phyloP scores from a whole-genome alignment of 176 grass and related monocot genomes.

The Otatea glauca region DNA sequence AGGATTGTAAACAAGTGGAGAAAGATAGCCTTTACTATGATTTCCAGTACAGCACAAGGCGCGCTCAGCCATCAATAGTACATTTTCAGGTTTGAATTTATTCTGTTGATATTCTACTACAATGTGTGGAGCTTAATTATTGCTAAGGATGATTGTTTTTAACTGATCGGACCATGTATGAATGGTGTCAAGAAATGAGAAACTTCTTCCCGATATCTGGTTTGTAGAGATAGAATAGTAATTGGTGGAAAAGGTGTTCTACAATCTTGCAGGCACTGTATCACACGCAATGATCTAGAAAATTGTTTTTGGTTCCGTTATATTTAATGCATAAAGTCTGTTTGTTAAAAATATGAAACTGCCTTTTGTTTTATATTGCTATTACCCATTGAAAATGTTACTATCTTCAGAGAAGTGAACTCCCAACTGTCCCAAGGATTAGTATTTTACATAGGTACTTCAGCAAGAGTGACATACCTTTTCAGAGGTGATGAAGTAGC shows the following conservation, averaged over 20 bases:
- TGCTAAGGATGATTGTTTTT: not conserved
- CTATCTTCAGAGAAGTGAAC: not conserved
- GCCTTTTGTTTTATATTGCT: not conserved
- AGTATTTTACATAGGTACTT: constrained; percentile 12
- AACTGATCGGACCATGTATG: constrained; percentile 11
- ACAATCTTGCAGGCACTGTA: not conserved
- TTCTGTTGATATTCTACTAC: constrained; percentile 15
- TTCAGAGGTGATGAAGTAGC: not conserved
- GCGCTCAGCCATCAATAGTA: constrained; percentile 66
- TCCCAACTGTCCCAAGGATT: not conserved
- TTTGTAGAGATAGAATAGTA: constrained; percentile 3
- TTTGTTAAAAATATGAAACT: constrained; percentile 1
- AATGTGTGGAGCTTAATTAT: constrained; percentile 10
- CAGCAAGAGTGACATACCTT: not conserved
- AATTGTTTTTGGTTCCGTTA: constrained; percentile 2
- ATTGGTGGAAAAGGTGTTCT: not conserved
- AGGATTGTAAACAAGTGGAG: constrained; percentile 74
- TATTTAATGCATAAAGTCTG: not conserved
- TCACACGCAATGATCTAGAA: constrained; percentile 4
- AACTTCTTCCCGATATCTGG: constrained; percentile 2
- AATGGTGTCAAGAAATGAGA: not conserved
- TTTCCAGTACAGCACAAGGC: constrained; percentile 90
- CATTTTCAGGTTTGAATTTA: constrained; percentile 87
- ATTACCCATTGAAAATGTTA: not conserved
- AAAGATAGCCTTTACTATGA: constrained; percentile 66